Conservation (phyloP, 2,329 filamentous ascomycete genomes). For the Coleophoma eucalyptorum region DNA sequence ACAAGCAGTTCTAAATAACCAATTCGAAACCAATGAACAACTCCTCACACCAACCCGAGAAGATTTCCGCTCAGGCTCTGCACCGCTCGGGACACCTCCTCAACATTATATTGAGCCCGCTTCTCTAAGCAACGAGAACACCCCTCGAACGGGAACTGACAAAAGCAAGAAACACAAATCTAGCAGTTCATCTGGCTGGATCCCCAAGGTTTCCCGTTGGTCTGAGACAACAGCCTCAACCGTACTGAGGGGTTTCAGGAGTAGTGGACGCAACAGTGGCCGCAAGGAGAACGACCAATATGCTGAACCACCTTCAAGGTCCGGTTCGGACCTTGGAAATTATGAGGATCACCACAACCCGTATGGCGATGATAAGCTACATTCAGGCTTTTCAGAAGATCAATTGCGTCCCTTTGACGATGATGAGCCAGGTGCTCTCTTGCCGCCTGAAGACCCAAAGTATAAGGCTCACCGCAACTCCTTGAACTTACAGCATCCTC, state of each 20-base stretch:
- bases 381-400: slow-evolving; percentile 51
- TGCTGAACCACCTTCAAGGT: slow-evolving; percentile 58
- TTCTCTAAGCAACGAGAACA: slow-evolving; percentile 72
- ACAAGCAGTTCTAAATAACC: slow-evolving; percentile 44
- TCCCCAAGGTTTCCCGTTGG: slow-evolving; percentile 95
- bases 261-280: slow-evolving; percentile 53
- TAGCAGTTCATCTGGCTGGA: slow-evolving; percentile 70
- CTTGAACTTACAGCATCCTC: slow-evolving; percentile 74
- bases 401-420: slow-evolving; percentile 30
- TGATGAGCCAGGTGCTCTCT: slow-evolving; percentile 19
- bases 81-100: slow-evolving; percentile 55
- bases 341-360: slow-evolving; percentile 51
- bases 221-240: slow-evolving; percentile 94
- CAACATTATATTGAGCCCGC: slow-evolving; percentile 35
- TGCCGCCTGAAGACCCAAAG: slow-evolving; percentile 61
- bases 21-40: slow-evolving; percentile 55
- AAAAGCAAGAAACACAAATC: slow-evolving; percentile 88
- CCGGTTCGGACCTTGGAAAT: slow-evolving; percentile 70
- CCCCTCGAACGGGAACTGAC: slow-evolving; percentile 60
- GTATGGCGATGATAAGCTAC: slow-evolving; percentile 58
- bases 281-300: slow-evolving; percentile 58
- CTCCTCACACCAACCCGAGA: slow-evolving; percentile 60
- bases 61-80: slow-evolving; percentile 45
- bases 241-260: slow-evolving; percentile 72
- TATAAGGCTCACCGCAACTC: slow-evolving; percentile 81